Evolutionary conservation across 441 rosid genomes (phyloP).

Genomic region (Daphne laureola): DNA sequence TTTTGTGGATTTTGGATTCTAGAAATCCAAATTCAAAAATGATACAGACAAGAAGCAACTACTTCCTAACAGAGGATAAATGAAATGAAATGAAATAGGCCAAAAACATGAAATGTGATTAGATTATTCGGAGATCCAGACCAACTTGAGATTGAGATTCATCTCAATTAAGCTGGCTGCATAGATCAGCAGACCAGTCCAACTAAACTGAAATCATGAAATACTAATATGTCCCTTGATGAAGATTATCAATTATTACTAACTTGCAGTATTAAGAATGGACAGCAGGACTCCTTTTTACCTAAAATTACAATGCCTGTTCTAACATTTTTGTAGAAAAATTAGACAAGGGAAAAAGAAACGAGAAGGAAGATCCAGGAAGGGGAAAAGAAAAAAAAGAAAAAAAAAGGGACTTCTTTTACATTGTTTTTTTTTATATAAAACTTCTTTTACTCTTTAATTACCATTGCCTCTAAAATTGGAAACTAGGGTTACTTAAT

Average conservation of each 20-base stretch:
- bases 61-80: constrained; percentile 16
- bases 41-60: constrained; percentile 22
- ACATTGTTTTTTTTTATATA: too few species aligned
- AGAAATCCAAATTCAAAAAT: constrained; percentile 17
- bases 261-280: constrained; percentile 28
- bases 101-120: constrained; percentile 12
- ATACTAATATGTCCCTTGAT: constrained; percentile 17
- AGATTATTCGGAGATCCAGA: constrained; percentile 9
- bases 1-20: constrained; percentile 15
- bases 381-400: constrained; percentile 11
- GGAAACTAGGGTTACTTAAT: constrained; percentile 31
- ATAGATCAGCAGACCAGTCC: constrained; percentile 6
- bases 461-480: constrained; percentile 19
- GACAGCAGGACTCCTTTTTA: constrained; percentile 28
- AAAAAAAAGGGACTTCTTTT: constrained; percentile 8
- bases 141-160: constrained; percentile 10
- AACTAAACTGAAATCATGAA: constrained; percentile 12
- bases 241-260: constrained; percentile 24
- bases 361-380: constrained; percentile 6
- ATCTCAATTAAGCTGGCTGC: constrained; percentile 2
- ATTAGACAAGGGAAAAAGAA: too few species aligned
- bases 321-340: too few species aligned
- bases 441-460: constrained; percentile 26
- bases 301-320: constrained; percentile 28
- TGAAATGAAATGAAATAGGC: constrained; percentile 14